Evolutionary conservation across 2,329 filamentous ascomycete species (phyloP), one percentile per base, ranked within the genome.

Genomic region (Diplodia intermedia): DNA sequence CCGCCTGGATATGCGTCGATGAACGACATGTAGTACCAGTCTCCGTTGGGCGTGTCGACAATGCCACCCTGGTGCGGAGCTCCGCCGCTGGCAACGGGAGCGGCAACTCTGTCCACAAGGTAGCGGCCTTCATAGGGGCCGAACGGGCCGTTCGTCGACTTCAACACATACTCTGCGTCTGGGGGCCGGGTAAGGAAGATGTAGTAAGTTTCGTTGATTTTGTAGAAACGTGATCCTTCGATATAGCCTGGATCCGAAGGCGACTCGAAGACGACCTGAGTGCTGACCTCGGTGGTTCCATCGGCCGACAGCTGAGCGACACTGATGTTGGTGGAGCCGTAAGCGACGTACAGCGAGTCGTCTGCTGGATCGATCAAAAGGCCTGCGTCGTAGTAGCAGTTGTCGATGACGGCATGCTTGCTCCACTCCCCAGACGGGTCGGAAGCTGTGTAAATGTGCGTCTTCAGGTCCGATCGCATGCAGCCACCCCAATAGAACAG

Each of bases 1-100:
- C 87, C 87, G 4, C 81, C 83, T 0, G 87, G 86, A 69, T 86
- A 89, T 0, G 82, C 79, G 73, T 85, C 84, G 4, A 83, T 77
- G 73, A 89, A 89, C 0, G 84, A 82, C 75, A 88, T 84, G 70
- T 85, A 89, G 72, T 86, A 88, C 86, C 86, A 89, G 14, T 84
- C 77, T 0, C 84, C 85, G 14, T 80, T 73, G 0, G 81, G 79
- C 0, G 84, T 86, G 65, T 85, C 77, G 4, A 89, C 80, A 1
- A 89, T 76, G 23, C 85, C 83, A 1, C 87, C 87, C 73, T 89
- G 87, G 70, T 88, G 84, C 0, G 83, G 81, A 3, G 75, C 77
- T 4, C 83, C 84, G 0, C 81, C 82, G 18, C 79, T 81, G 0
- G 77, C 60, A 0, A 88, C 71, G 0, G 86, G 85, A 0, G 81